Percentiles rank a stretch among this genome's conserved stretches.
Conservation (phyloP, 176 grass and related monocot genomes). For the Aechmea fasciata region DNA sequence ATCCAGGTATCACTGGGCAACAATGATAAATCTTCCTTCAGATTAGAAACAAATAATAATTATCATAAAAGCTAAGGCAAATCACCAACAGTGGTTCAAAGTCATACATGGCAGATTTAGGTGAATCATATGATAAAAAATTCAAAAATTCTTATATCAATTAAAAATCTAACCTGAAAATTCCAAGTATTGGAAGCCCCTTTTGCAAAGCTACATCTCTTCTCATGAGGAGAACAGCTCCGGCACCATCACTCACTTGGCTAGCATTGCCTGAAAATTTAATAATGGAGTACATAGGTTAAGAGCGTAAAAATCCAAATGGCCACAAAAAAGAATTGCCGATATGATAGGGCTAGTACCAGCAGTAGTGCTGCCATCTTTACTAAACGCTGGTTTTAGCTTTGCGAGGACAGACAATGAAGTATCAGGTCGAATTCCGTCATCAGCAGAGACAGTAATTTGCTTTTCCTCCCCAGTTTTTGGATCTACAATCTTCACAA, state of each 20-base stretch:
- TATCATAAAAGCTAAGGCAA: no score
- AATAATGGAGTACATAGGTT: slow-evolving; percentile 2
- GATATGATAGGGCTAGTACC: slow-evolving; percentile 37
- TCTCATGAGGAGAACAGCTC: slow-evolving; percentile 79
- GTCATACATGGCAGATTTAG: not conserved
- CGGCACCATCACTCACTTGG: slow-evolving; percentile 90
- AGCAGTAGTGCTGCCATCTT: slow-evolving; percentile 80
- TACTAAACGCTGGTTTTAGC: slow-evolving; percentile 87
- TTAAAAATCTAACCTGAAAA: slow-evolving; percentile 40
- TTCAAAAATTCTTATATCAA: not conserved
- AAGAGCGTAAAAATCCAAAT: slow-evolving; percentile 3
- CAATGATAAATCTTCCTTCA: no score
- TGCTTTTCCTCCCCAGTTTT: slow-evolving; percentile 74
- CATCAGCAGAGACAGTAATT: slow-evolving; percentile 60
- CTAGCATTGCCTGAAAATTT: slow-evolving; percentile 67
- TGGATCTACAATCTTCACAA: slow-evolving; percentile 59
- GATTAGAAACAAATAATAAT: no score
- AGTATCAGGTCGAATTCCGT: slow-evolving; percentile 60
- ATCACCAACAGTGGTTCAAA: not conserved
- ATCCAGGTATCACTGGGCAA: no score
- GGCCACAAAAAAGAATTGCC: not conserved
- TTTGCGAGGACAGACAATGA: slow-evolving; percentile 61
- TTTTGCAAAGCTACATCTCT: slow-evolving; percentile 72
- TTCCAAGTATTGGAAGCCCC: slow-evolving; percentile 64
- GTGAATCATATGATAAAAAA: not conserved